Percentiles rank a stretch among this genome's conserved stretches.
phyloP scores from a whole-genome alignment of 192 early-diverging fungal species.

The Mortierella antarctica region DNA sequence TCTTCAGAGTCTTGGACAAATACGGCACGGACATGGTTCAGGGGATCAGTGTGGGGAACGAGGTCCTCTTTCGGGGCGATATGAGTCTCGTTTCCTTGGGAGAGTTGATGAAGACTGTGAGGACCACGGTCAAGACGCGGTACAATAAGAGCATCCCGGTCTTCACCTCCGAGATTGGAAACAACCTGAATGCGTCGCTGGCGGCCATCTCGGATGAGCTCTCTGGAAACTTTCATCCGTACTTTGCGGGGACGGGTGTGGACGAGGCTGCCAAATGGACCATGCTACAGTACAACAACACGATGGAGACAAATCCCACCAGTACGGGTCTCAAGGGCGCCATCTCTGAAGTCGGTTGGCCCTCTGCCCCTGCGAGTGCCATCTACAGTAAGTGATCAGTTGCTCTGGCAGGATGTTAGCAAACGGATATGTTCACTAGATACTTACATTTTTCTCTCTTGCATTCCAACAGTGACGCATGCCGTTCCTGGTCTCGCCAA shows the following conservation, averaged over 20 bases:
- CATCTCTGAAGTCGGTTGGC: constrained; percentile 79
- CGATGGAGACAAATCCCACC: constrained; percentile 54
- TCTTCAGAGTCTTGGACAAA: constrained; percentile 44
- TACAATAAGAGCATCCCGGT: constrained; percentile 29
- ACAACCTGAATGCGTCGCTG: constrained; percentile 38
- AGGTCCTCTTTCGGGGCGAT: constrained; percentile 58
- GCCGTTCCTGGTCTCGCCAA: constrained; percentile 51
- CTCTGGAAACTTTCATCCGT: constrained; percentile 72
- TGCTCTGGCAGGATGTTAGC: too few relatives aligned
- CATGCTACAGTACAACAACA: constrained; percentile 59
- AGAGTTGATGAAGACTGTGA: constrained; percentile 20
- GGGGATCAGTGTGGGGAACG: constrained; percentile 60
- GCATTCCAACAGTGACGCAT: not conserved
- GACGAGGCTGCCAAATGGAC: constrained; percentile 62
- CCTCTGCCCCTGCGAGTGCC: constrained; percentile 48
- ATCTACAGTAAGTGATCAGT: constrained; percentile 8
- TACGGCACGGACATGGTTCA: constrained; percentile 53
- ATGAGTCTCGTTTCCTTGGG: constrained; percentile 11
- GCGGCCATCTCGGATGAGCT: constrained; percentile 65
- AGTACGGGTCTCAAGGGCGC: constrained; percentile 57
- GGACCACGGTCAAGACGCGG: constrained; percentile 19
- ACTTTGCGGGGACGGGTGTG: constrained; percentile 66
- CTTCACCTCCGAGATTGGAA: constrained; percentile 53
- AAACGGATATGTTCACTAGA: not conserved
- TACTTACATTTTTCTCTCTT: not conserved